Evolutionary conservation across 1,139 yeast species (phyloP).

Genomic region (Candida mesenterica): DNA sequence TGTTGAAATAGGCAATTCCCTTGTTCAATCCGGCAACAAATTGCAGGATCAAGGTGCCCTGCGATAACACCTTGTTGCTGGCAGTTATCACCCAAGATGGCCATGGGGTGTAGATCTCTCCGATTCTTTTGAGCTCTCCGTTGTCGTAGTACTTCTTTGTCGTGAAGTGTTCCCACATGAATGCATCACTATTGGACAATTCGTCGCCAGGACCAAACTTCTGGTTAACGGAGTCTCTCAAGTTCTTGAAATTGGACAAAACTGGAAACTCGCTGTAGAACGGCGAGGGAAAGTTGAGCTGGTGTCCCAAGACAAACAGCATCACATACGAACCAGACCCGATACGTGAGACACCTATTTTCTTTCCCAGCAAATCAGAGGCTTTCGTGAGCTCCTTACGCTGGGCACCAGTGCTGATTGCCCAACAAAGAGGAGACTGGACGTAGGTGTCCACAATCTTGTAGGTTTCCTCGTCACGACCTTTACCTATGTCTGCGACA

Average conservation of each 20-base stretch:
- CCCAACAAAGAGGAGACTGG: slow-evolving; percentile 85
- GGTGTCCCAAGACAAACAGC: slow-evolving; percentile 79
- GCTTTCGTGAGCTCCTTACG: slow-evolving; percentile 53
- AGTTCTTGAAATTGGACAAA: slow-evolving; percentile 66
- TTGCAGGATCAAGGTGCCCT: slow-evolving; percentile 28
- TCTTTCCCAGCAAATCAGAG: slow-evolving; percentile 56
- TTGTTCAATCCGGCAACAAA: slow-evolving; percentile 57
- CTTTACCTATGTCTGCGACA: slow-evolving; percentile 76
- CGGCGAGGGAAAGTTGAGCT: slow-evolving; percentile 47
- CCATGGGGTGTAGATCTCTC: slow-evolving; percentile 94
- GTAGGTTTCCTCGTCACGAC: slow-evolving; percentile 60
- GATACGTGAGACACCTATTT: slow-evolving; percentile 81
- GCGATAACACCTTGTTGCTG: slow-evolving; percentile 30
- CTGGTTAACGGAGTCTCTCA: slow-evolving; percentile 76
- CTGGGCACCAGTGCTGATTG: slow-evolving; percentile 71
- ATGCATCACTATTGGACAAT: slow-evolving; percentile 64
- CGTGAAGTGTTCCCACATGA: slow-evolving; percentile 96
- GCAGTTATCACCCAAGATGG: slow-evolving; percentile 87
- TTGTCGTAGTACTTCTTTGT: slow-evolving; percentile 80
- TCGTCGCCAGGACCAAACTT: slow-evolving; percentile 26
- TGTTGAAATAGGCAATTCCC: slow-evolving; percentile 67
- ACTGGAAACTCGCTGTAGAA: slow-evolving; percentile 53
- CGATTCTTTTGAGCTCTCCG: slow-evolving; percentile 76
- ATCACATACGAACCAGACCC: slow-evolving; percentile 92
- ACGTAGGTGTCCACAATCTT: slow-evolving; percentile 80